These are phyloP conservation scores for Candida silvicultrix DNA, from an alignment of 805 yeast genomes.

Conservation along the genomic window DNA sequence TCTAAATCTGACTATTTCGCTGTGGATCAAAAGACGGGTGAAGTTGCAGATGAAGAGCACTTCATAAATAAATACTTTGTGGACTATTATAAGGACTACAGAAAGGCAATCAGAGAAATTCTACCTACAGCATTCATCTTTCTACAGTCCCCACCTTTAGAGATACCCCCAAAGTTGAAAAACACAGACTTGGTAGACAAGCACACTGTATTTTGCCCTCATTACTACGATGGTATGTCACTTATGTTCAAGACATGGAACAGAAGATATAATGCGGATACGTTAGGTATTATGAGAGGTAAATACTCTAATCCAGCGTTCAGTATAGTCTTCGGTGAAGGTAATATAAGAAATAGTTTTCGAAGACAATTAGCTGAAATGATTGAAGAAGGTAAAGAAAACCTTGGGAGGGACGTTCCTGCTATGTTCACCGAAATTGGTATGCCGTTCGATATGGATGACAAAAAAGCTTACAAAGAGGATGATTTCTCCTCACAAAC, in stretches of 20 bases:
- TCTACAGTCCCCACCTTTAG: constrained; percentile 78
- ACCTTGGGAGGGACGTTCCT: constrained; percentile 62
- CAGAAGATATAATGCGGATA: constrained; percentile 74
- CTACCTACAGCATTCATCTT: constrained; percentile 47
- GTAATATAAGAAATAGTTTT: constrained; percentile 67
- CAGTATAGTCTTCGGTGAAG: constrained; percentile 78
- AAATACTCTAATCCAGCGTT: constrained; percentile 65
- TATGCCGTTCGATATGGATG: constrained; percentile 94
- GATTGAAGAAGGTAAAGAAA: constrained; percentile 52
- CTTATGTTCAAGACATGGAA: constrained; percentile 91
- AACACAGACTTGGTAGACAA: constrained; percentile 46
- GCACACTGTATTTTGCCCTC: constrained; percentile 74
- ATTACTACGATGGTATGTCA: constrained; percentile 93
- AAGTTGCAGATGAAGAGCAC: constrained; percentile 37
- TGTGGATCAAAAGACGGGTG: constrained; percentile 31
- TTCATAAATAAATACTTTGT: constrained; percentile 65
- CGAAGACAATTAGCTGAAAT: constrained; percentile 63
- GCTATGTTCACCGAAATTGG: constrained; percentile 91
- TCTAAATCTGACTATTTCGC: constrained; percentile 47
- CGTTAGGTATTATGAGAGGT: constrained; percentile 80
- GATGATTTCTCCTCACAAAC: constrained; percentile 74
- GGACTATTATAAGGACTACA: constrained; percentile 49
- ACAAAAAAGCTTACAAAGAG: constrained; percentile 57
- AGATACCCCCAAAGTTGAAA: constrained; percentile 62
- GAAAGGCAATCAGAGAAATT: constrained; percentile 38